Conservation (phyloP, 768 basidiomycete species). For the Psilocybe sp. region DNA sequence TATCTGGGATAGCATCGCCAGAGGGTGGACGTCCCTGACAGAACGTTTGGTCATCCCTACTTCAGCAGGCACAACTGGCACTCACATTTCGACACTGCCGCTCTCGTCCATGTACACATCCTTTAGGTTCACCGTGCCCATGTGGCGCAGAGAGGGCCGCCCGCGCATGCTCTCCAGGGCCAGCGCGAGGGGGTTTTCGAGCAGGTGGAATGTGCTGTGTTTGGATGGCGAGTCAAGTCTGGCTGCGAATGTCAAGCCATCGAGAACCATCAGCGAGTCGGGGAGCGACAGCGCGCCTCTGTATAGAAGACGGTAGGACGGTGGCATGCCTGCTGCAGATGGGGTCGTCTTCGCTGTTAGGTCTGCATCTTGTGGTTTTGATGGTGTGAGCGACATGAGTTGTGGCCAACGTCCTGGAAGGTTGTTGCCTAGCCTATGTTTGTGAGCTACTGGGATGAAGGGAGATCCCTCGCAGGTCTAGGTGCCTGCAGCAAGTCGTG, state of each 20-base stretch:
- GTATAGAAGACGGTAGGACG: constrained; percentile 57
- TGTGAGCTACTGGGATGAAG: no score
- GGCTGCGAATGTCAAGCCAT: constrained; percentile 69
- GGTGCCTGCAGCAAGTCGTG: no score
- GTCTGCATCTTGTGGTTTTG: not conserved
- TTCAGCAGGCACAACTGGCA: constrained; percentile 2
- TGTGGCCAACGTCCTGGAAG: no score
- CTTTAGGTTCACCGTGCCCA: constrained; percentile 48
- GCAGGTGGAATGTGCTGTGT: constrained; percentile 33
- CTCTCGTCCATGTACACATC: constrained; percentile 61
- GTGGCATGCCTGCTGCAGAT: not conserved
- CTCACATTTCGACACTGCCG: constrained; percentile 42
- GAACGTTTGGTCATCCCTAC: not conserved
- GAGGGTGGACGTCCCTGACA: constrained; percentile 67
- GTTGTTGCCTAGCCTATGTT: no score
- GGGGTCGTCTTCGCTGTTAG: constrained; percentile 1
- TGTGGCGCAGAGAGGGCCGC: constrained; percentile 57
- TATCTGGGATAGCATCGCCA: constrained; percentile 53
- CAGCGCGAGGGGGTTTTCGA: constrained; percentile 68
- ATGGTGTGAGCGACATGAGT: not conserved
- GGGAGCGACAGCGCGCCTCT: constrained; percentile 73
- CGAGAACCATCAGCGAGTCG: constrained; percentile 68
- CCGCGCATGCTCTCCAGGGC: constrained; percentile 82
- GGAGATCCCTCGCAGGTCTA: no score
- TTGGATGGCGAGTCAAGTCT: constrained; percentile 39